phyloP scores from a whole-genome alignment of 345 rosid species.

The Moricandia arvensis region DNA sequence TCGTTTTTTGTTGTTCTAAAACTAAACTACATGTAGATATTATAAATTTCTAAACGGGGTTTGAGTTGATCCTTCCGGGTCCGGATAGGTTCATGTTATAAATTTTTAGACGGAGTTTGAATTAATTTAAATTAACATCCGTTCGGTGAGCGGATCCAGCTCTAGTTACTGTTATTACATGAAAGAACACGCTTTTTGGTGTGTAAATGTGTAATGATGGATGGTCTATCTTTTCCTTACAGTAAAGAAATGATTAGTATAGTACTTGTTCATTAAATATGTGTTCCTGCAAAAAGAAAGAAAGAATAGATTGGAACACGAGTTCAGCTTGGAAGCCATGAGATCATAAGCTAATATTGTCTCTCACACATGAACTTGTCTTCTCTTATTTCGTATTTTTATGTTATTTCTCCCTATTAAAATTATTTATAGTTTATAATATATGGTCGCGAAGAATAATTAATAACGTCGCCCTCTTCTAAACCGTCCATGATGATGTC shows the following conservation, averaged over 20 bases:
- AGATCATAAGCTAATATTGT: slow-evolving; percentile 21
- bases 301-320: slow-evolving; percentile 20
- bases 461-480: neutral
- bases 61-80: no score
- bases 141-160: no score
- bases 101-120: no score
- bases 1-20: no score
- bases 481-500: neutral
- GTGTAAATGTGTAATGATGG: no score
- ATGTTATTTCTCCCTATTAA: neutral
- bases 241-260: neutral
- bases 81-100: no score
- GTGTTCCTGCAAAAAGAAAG: neutral
- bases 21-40: no score
- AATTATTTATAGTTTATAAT: neutral
- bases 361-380: slow-evolving; percentile 36
- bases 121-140: no score
- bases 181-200: no score
- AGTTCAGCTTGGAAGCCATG: slow-evolving; percentile 29
- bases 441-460: neutral
- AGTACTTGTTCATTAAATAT: slow-evolving; percentile 21
- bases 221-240: no score
- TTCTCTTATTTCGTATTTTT: neutral
- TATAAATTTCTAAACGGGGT: no score
- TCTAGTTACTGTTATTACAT: no score